Evolutionary conservation across 2,329 filamentous ascomycete species (phyloP).

Genomic region (Thielaviopsis ethacetica): DNA sequence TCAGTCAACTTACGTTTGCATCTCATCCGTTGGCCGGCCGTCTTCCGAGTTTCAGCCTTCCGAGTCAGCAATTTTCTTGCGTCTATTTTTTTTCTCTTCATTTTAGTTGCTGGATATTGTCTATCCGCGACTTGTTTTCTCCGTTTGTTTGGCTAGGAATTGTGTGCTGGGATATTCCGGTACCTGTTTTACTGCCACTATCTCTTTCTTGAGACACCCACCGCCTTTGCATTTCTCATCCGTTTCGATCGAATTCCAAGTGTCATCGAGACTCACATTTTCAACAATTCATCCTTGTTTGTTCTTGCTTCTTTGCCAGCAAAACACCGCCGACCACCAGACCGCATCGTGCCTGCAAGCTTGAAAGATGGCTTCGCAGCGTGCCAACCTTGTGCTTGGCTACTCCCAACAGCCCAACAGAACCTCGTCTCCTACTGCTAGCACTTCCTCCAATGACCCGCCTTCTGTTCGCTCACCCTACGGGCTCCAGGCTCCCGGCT

Average conservation of each 20-base stretch:
- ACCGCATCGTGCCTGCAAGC: neutral
- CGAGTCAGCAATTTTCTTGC: neutral
- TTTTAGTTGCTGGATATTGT: neutral
- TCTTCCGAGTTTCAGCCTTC: neutral
- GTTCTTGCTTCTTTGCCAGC: neutral
- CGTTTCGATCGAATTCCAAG: neutral
- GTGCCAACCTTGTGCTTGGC: constrained; percentile 47
- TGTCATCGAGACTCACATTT: too few species aligned
- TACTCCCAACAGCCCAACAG: constrained; percentile 56
- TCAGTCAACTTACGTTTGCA: neutral
- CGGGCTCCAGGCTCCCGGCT: constrained; percentile 44
- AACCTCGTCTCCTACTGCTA: constrained; percentile 65
- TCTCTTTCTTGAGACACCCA: neutral
- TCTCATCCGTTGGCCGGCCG: neutral
- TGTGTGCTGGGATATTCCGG: neutral
- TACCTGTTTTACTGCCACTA: neutral
- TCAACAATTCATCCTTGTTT: neutral
- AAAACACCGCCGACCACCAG: neutral
- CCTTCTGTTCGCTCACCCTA: constrained; percentile 57
- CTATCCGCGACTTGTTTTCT: neutral
- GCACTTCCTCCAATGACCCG: constrained; percentile 65
- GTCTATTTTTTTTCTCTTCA: neutral
- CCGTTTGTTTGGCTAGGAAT: neutral
- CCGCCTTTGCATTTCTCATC: constrained; percentile 2
- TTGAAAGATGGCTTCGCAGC: constrained; percentile 7